Percentiles rank a stretch among this genome's conserved stretches.
phyloP scores from a whole-genome alignment of 176 grass and related monocot species.

The Pharus latifolius region DNA sequence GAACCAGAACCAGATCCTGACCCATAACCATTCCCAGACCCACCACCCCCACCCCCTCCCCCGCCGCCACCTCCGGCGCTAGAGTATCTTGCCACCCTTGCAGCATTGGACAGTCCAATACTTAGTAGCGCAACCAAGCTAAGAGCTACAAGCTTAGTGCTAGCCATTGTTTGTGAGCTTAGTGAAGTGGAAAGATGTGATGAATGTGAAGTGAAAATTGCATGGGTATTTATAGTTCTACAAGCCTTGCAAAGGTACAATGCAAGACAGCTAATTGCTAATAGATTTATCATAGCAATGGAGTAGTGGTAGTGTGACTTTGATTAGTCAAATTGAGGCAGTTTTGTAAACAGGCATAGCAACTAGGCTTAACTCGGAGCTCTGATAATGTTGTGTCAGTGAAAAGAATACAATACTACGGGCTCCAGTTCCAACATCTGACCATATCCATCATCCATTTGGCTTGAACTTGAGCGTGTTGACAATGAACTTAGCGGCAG shows the following conservation, averaged over 20 bases:
- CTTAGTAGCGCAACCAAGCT: background rate
- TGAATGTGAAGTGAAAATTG: background rate
- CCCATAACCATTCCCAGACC: background rate
- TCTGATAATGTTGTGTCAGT: background rate
- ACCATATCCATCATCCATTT: background rate
- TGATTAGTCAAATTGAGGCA: too few relatives aligned
- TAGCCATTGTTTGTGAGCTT: background rate
- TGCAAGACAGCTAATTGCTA: background rate
- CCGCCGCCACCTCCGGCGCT: background rate
- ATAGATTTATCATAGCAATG: background rate
- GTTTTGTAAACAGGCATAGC: too few relatives aligned
- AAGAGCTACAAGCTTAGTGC: background rate
- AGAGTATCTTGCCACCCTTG: background rate
- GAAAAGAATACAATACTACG: background rate
- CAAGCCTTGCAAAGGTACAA: background rate
- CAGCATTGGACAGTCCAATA: background rate
- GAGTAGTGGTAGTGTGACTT: background rate
- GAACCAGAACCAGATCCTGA: background rate
- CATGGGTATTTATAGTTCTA: background rate
- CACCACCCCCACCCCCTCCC: background rate
- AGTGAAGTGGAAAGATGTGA: too few relatives aligned
- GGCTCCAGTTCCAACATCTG: background rate
- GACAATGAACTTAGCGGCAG: too few relatives aligned
- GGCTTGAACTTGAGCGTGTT: too few relatives aligned
- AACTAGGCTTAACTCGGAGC: too few relatives aligned